These are phyloP conservation scores for Sechiopsis laciniata DNA, from an alignment of 306 rosid species.

Conservation along the genomic window DNA sequence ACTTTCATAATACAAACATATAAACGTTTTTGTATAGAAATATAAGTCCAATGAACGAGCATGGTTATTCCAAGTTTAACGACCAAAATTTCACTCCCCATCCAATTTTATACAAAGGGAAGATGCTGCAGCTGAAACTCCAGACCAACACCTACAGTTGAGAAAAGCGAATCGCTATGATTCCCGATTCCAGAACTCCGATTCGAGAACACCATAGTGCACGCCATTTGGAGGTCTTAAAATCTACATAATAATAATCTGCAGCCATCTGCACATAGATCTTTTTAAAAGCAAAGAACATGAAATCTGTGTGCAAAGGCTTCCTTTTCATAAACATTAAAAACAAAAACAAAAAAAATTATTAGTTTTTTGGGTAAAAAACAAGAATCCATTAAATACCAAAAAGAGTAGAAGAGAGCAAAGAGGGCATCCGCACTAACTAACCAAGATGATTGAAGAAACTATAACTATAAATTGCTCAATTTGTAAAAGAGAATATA, in stretches of 20 bases:
- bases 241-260: constrained; percentile 6
- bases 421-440: not conserved
- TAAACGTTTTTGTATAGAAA: not conserved
- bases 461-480: not conserved
- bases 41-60: constrained; percentile 10
- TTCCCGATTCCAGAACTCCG: not conserved
- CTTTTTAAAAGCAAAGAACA: not conserved
- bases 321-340: not conserved
- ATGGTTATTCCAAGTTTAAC: constrained; percentile 2
- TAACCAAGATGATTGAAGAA: not conserved
- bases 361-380: not conserved
- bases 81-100: not conserved
- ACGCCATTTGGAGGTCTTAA: not conserved
- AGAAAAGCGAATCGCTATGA: not conserved
- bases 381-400: not conserved
- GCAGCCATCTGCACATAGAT: constrained; percentile 14
- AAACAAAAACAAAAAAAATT: not conserved
- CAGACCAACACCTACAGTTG: not conserved
- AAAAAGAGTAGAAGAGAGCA: not conserved
- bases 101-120: not conserved
- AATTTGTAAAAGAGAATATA: constrained; percentile 8
- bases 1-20: not conserved
- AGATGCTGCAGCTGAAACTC: not conserved
- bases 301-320: not conserved
- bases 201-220: constrained; percentile 8